Evolutionary conservation across 441 rosid genomes (phyloP), one percentile per base, ranked within the genome.

Genomic region (Hura crepitans): DNA sequence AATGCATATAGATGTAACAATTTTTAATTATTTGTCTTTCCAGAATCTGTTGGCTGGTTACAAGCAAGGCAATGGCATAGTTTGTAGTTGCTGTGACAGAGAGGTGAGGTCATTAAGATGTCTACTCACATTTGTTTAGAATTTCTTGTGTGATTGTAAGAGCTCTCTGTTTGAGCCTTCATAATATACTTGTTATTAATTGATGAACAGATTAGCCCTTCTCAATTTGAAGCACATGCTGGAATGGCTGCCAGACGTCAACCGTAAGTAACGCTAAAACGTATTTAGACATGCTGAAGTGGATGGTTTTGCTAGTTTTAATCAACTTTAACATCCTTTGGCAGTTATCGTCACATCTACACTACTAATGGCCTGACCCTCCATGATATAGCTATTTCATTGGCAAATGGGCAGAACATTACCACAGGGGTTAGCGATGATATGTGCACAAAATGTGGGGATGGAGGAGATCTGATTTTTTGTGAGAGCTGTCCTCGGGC

Each of bases 141-240:
- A 35, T 47, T 70, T 54, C 42, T 27, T 22, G 65, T 43, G 54
- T 66, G 37, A 54, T 72, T 15, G 13, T 14, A 42, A 12, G 61
- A 45, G 9, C n/a, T 60, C 63, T 46, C 43, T 37, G 17, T 63
- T 43, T 74, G 42, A 60, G 6, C 47, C 28, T 28, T 72, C 23
- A 53, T 35, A 59, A 37, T 68, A n/a, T 23, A 66, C 28, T 5
- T 45, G 9, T 62, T 65, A 64, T 62, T 60, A 30, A 50, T 57
- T 45, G 18, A 8, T 72, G 75, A 70, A 79, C 89, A 96, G 99
- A 78, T 96, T 57, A 96, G 99, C 68, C 99, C 99, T 68, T 96
- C 99, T 4, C 98, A 92, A 71, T 96, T 96, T 77, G 99, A 96
- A 81, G 86, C 99, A 33, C 99, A 96, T 84, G 98, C 98, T 82